These are phyloP conservation scores for Tetradesmus lagerheimii DNA, from an alignment of 139 green algal species.

Conservation along the genomic window DNA sequence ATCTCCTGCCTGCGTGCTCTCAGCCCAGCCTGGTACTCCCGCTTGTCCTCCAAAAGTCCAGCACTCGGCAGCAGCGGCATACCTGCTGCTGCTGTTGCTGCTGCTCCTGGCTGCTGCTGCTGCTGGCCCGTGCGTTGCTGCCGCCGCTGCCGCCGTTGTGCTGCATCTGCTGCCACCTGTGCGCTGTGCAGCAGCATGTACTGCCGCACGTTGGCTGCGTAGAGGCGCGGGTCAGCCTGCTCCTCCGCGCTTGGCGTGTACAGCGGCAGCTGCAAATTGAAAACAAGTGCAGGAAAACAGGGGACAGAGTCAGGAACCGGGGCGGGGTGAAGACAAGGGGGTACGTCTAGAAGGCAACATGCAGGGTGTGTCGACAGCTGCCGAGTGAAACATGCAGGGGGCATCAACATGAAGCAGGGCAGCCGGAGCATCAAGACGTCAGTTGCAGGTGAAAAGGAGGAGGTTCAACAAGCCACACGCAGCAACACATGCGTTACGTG, in stretches of 20 bases:
- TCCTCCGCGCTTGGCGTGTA: conserved; percentile 82
- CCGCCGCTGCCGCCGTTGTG: neutral
- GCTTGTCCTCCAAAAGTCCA: conserved; percentile 66
- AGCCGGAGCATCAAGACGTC: too few relatives aligned
- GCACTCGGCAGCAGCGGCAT: neutral
- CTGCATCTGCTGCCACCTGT: conserved; percentile 23
- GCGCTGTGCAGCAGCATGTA: conserved; percentile 71
- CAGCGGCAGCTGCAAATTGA: conserved; percentile 71
- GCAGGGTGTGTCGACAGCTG: too few relatives aligned
- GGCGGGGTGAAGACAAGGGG: too few relatives aligned
- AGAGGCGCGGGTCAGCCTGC: conserved; percentile 73
- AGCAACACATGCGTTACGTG: too few relatives aligned
- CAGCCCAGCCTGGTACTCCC: conserved; percentile 56
- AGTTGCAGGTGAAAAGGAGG: too few relatives aligned
- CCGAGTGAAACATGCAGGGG: too few relatives aligned
- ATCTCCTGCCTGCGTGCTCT: neutral
- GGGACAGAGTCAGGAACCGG: too few relatives aligned
- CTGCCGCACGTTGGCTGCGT: conserved; percentile 78
- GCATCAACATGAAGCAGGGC: too few relatives aligned
- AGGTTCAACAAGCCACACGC: too few relatives aligned
- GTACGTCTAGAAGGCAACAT: too few relatives aligned
- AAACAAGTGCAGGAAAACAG: neutral
- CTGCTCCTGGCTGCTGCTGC: neutral
- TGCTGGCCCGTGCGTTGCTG: conserved; percentile 7
- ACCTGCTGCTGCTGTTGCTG: neutral